Evolutionary conservation across 257 asterid genomes (phyloP).

Genomic region (Nicotiana benthamiana): DNA sequence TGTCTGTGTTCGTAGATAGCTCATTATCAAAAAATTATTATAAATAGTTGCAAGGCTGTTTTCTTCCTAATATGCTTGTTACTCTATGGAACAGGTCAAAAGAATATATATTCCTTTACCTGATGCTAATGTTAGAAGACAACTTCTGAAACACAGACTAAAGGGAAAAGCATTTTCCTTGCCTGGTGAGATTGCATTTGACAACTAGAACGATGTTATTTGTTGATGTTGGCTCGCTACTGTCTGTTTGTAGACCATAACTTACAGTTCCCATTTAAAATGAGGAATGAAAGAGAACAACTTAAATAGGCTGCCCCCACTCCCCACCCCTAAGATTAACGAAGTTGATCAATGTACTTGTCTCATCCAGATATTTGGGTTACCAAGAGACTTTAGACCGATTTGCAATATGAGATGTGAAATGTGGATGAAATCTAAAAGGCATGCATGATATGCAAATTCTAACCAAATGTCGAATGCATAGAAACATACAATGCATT

Average conservation of each 20-base stretch:
- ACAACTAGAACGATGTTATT: background rate
- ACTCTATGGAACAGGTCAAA: slow-evolving; percentile 63
- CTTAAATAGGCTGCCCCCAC: background rate
- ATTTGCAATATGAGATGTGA: background rate
- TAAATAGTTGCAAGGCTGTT: background rate
- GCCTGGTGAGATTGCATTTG: slow-evolving; percentile 56
- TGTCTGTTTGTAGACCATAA: background rate
- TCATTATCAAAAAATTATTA: background rate
- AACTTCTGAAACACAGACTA: slow-evolving; percentile 82
- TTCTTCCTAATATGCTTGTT: slow-evolving; percentile 6
- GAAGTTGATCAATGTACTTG: background rate
- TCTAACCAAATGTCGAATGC: background rate
- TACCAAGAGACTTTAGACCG: too few species aligned
- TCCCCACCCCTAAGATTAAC: background rate
- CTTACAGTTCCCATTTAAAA: background rate
- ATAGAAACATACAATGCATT: background rate
- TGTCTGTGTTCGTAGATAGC: background rate
- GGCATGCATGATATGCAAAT: background rate
- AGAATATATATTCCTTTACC: slow-evolving; percentile 96
- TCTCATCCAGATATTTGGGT: background rate
- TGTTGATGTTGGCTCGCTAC: background rate
- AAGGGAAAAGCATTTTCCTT: slow-evolving; percentile 74
- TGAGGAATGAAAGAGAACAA: background rate
- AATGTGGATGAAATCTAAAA: background rate
- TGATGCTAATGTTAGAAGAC: slow-evolving; percentile 70